A percentile compares a stretch with the other conserved stretches of the same genome.
These are phyloP conservation scores for Mycena epipterygia DNA, from an alignment of 768 basidiomycete species.

Conservation along the genomic window DNA sequence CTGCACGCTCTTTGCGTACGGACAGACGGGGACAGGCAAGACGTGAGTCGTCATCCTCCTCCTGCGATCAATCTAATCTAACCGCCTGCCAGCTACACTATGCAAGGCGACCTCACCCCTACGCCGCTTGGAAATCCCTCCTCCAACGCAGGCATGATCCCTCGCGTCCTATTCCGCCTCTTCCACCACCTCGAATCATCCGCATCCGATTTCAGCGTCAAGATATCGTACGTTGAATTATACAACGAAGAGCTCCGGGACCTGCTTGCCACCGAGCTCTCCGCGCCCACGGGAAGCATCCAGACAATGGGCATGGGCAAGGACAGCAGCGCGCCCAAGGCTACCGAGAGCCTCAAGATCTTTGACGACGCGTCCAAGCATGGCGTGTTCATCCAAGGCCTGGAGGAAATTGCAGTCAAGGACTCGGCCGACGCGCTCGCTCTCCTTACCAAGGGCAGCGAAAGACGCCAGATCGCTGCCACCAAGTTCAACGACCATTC, in stretches of 20 bases:
- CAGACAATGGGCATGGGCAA: slow-evolving; percentile 85
- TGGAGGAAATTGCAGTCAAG: slow-evolving; percentile 91
- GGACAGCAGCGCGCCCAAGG: slow-evolving; percentile 54
- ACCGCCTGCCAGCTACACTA: slow-evolving; percentile 77
- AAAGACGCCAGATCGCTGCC: slow-evolving; percentile 92
- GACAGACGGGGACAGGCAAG: slow-evolving; percentile 98
- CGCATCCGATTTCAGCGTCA: slow-evolving; percentile 89
- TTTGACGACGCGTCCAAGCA: slow-evolving; percentile 93
- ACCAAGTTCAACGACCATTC: slow-evolving; percentile 99
- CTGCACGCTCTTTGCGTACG: slow-evolving; percentile 97
- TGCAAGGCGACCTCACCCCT: slow-evolving; percentile 93
- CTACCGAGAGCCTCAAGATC: slow-evolving; percentile 80
- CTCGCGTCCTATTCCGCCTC: slow-evolving; percentile 90
- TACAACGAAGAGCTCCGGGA: slow-evolving; percentile 99
- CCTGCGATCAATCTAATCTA: slow-evolving; percentile 4
- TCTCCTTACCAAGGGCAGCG: slow-evolving; percentile 89
- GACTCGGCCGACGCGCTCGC: slow-evolving; percentile 86
- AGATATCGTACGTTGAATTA: slow-evolving; percentile 93
- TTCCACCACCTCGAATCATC: slow-evolving; percentile 89
- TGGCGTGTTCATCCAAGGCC: slow-evolving; percentile 93
- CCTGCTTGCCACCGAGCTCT: slow-evolving; percentile 85
- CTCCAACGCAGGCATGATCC: slow-evolving; percentile 94
- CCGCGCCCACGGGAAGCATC: slow-evolving; percentile 71
- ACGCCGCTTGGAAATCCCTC: slow-evolving; percentile 92
- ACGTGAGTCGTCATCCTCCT: slow-evolving; percentile 72